Conservation (phyloP, 495 filamentous ascomycete species). For the Bacidia rubella region DNA sequence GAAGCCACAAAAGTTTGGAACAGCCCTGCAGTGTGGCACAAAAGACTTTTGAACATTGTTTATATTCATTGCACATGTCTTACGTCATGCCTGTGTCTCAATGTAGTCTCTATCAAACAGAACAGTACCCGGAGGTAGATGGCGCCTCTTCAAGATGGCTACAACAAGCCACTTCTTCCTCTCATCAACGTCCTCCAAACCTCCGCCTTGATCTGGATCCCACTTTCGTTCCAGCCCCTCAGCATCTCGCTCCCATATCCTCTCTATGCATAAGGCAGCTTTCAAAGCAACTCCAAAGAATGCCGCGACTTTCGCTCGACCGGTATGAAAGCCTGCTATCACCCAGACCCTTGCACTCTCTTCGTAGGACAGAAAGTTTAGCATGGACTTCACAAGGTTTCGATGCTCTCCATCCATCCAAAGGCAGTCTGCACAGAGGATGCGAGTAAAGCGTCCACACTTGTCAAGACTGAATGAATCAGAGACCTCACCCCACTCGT, state of each 20-base stretch:
- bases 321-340: slow-evolving; percentile 75
- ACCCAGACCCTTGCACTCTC: slow-evolving; percentile 46
- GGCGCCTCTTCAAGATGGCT: slow-evolving; percentile 43
- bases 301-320: slow-evolving; percentile 49
- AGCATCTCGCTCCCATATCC: slow-evolving; percentile 62
- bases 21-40: too few species aligned
- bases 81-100: too few species aligned
- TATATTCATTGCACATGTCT: too few species aligned
- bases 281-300: slow-evolving; percentile 55
- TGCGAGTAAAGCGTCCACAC: slow-evolving; percentile 44
- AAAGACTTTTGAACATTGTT: too few species aligned
- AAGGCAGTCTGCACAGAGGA: slow-evolving; percentile 71
- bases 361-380: slow-evolving; percentile 46
- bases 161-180: slow-evolving; percentile 70
- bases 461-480: slow-evolving; percentile 39
- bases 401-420: slow-evolving; percentile 75
- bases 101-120: too few species aligned
- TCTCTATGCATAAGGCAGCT: slow-evolving; percentile 52
- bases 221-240: slow-evolving; percentile 54
- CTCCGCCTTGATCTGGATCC: slow-evolving; percentile 32
- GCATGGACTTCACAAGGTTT: slow-evolving; percentile 55
- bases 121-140: too few species aligned
- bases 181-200: slow-evolving; percentile 48
- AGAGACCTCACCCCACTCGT: slow-evolving; percentile 57
- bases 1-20: too few species aligned